Evolutionary conservation across 139 green algal genomes (phyloP).

Genomic region (Micractinium sp.): DNA sequence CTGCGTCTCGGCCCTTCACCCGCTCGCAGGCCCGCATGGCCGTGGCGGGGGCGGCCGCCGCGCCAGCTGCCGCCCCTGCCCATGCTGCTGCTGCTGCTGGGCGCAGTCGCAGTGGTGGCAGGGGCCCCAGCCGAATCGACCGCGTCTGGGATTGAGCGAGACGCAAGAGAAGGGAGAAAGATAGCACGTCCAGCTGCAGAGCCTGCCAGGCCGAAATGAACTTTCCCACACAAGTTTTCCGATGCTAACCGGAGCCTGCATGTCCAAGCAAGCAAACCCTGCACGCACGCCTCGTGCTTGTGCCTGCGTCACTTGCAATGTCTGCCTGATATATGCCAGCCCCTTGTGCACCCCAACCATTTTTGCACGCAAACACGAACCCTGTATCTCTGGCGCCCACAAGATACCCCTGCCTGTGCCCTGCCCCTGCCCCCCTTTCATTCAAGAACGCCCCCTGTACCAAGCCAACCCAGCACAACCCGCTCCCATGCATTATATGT

Average conservation of each 20-base stretch:
- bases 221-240: not conserved
- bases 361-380: too few relatives aligned
- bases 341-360: not conserved
- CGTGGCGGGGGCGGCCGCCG: not conserved
- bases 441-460: not conserved
- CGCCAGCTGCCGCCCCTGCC: not conserved
- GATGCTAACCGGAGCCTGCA: too few relatives aligned
- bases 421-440: not conserved
- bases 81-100: not conserved
- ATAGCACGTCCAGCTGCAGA: not conserved
- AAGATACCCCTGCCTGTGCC: too few relatives aligned
- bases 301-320: too few relatives aligned
- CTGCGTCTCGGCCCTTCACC: not conserved
- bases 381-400: too few relatives aligned
- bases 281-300: too few relatives aligned
- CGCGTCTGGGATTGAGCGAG: not conserved
- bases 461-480: too few relatives aligned
- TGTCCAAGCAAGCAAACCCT: too few relatives aligned
- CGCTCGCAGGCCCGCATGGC: constrained; percentile 3
- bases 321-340: not conserved
- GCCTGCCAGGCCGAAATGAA: not conserved
- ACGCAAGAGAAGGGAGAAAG: not conserved
- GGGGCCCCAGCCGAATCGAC: not conserved
- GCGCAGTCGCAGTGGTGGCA: not conserved
- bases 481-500: too few relatives aligned